Conservation (phyloP, 306 rosid species). For the Rosa chinensis region DNA sequence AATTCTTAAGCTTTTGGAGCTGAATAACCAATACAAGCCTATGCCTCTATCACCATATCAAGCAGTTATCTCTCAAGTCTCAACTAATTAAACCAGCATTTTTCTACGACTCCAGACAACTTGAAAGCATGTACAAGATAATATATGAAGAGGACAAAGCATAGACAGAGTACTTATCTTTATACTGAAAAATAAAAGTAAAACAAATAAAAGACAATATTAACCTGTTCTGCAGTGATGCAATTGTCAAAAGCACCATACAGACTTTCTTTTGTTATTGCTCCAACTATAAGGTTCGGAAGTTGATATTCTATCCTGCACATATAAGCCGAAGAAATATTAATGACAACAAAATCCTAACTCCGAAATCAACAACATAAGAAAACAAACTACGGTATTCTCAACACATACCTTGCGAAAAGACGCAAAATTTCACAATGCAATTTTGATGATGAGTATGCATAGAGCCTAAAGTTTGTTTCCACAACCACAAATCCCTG, state of each 20-base stretch:
- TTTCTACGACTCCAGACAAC: background rate
- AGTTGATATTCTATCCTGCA: conserved; percentile 94
- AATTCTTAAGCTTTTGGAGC: background rate
- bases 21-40: background rate
- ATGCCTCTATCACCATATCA: conserved; percentile 4
- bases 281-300: conserved; percentile 96
- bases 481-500: conserved; percentile 96
- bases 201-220: conserved; percentile 15
- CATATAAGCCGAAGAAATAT: background rate
- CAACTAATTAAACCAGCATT: background rate
- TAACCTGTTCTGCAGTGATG: conserved; percentile 78
- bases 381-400: background rate
- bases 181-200: background rate
- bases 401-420: conserved; percentile 60
- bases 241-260: conserved; percentile 92
- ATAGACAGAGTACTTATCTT: background rate
- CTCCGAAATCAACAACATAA: background rate
- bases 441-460: conserved; percentile 85
- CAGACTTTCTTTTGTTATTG: conserved; percentile 94
- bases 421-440: conserved; percentile 93
- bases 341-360: background rate
- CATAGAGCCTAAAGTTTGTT: conserved; percentile 87
- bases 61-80: background rate
- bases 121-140: background rate
- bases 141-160: background rate